Evolutionary conservation across 139 green algal species (phyloP), one percentile per base, ranked within the genome.

Genomic region (Micractinium sp.): DNA sequence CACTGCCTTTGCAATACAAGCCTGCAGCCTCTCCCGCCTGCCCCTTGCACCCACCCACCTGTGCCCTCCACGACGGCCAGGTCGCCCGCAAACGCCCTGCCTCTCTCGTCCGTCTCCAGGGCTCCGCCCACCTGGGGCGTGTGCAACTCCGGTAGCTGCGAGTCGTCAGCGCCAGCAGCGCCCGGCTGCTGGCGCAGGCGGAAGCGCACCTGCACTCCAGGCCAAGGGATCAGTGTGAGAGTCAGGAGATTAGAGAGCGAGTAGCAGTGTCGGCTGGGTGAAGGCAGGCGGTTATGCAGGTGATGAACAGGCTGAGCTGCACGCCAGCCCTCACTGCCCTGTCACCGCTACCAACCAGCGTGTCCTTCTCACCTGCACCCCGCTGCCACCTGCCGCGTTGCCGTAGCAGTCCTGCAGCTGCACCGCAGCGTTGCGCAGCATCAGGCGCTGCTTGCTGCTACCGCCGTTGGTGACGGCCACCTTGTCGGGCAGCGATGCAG

Each of bases 341-440:
- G 47, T 56, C 47, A 16, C 47, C 9, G 71, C 71, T 4, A 38
- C 71, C 71, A 16, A 38, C 0, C 71, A 77, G 20, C 74, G 0
- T 39, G 29, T 12, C 38, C 35, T 35, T 0, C 76, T 23, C 78
- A 84, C 78, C 67, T 60, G 29, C 31, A 96, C 82, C 13, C 91
- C 93, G 15, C 75, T 73, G 19, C 47, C 71, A 3, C 23, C 56
- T 3, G 90, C 88, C 0, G 90, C 87, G 61, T 97, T 97, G 85
- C 89, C 93, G 60, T 90, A 82, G 19, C 29, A 82, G 82, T 97
- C 95, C 27, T 61, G 71, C 81, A 97, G 90, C 90, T 97, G 95
- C 23, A 87, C 94, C 7, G 90, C 92, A 0, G 76, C 79, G 13
- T 81, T 84, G 63, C 86, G 69, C 53, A 96, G 89, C 81, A 96